These are phyloP conservation scores for Ophiostoma ips DNA, from an alignment of 2,329 filamentous ascomycete genomes.

Conservation along the genomic window DNA sequence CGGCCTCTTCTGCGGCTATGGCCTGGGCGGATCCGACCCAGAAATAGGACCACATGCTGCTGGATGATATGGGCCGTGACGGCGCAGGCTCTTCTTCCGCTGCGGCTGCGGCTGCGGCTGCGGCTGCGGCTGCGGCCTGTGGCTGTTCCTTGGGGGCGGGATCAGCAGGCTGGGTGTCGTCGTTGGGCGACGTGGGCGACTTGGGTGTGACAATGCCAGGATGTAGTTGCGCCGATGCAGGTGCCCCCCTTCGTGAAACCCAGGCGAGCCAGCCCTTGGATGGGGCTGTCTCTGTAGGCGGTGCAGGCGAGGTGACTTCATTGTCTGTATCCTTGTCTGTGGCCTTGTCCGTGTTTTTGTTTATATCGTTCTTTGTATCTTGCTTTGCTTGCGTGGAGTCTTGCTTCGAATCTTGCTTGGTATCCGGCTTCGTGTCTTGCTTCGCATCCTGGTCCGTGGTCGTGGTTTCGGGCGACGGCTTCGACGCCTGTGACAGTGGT, in stretches of 20 bases:
- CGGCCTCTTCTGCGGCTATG: constrained; percentile 2
- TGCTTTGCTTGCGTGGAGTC: no score
- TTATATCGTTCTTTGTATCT: no score
- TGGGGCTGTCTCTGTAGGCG: neutral
- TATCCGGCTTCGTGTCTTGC: no score
- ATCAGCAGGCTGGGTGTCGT: neutral
- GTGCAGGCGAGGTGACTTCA: neutral
- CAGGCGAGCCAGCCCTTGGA: constrained; percentile 11
- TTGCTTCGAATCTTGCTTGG: no score
- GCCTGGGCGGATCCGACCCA: constrained; percentile 20
- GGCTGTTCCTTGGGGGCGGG: neutral
- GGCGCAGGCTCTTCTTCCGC: constrained; percentile 4
- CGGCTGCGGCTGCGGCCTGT: neutral
- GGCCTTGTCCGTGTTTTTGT: neutral
- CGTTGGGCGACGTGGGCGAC: constrained; percentile 7
- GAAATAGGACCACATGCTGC: constrained; percentile 16
- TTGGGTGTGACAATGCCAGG: no score
- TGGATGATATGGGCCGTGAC: constrained; percentile 13
- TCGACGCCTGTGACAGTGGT: no score
- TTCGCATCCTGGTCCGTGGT: no score
- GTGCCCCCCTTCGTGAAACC: constrained; percentile 5
- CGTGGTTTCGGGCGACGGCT: no score
- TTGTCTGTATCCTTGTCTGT: neutral
- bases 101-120: neutral
- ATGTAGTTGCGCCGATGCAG: neutral